Conservation (phyloP, 192 early-diverging fungal genomes). For the Phlyctochytrium planicorne region DNA sequence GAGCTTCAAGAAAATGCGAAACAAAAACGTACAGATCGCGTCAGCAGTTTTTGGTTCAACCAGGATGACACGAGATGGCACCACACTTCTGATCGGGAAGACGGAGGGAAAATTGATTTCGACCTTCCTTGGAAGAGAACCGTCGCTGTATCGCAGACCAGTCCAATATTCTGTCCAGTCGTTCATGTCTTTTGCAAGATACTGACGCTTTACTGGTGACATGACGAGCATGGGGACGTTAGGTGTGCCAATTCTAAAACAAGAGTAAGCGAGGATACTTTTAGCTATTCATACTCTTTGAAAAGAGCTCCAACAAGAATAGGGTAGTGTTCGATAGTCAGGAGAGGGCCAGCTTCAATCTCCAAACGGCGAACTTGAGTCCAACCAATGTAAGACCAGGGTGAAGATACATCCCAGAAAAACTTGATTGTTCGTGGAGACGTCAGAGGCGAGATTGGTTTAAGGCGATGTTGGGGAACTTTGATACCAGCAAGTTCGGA, state of each 20-base stretch:
- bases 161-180: constrained; percentile 21
- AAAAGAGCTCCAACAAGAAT: constrained; percentile 25
- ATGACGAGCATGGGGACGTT: constrained; percentile 12
- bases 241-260: constrained; percentile 9
- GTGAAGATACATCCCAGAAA: constrained; percentile 29
- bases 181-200: constrained; percentile 10
- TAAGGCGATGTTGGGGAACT: constrained; percentile 7
- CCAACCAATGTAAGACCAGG: constrained; percentile 25
- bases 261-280: not conserved
- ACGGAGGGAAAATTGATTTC: constrained; percentile 6
- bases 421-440: constrained; percentile 5
- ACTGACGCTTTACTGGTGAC: constrained; percentile 5
- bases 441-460: constrained; percentile 3
- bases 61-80: constrained; percentile 12
- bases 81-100: constrained; percentile 21
- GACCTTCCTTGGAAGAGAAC: not conserved
- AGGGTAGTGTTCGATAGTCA: constrained; percentile 13
- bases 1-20: not conserved
- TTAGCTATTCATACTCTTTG: constrained; percentile 13
- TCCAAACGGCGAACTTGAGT: constrained; percentile 9
- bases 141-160: not conserved
- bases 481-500: not conserved
- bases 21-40: constrained; percentile 5
- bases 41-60: not conserved
- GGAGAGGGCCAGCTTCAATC: constrained; percentile 6